Evolutionary conservation across 2,329 filamentous ascomycete species (phyloP).

Genomic region (Claviceps pusilla): DNA sequence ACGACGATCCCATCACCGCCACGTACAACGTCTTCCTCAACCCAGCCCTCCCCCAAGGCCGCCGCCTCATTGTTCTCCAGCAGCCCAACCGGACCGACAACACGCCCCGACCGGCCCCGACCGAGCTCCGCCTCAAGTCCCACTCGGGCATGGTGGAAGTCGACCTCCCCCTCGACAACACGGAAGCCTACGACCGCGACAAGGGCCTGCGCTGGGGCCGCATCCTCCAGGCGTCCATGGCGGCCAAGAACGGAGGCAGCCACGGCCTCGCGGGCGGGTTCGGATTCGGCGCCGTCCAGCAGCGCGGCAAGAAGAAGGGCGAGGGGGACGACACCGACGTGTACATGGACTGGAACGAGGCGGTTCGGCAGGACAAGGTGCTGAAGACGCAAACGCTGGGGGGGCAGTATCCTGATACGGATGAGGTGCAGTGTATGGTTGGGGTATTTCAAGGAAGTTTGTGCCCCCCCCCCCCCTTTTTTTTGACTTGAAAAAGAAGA

Average conservation of each 20-base stretch:
- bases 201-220: slow-evolving; percentile 76
- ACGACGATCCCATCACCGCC: slow-evolving; percentile 53
- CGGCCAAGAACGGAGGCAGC: slow-evolving; percentile 46
- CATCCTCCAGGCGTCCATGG: slow-evolving; percentile 47
- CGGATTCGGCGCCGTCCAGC: slow-evolving; percentile 39
- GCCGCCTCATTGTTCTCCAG: slow-evolving; percentile 68
- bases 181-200: slow-evolving; percentile 61
- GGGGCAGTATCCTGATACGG: slow-evolving; percentile 57
- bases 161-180: slow-evolving; percentile 69
- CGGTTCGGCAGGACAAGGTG: slow-evolving; percentile 54
- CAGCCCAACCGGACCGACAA: slow-evolving; percentile 65
- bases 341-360: slow-evolving; percentile 48
- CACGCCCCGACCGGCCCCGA: slow-evolving; percentile 35
- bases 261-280: slow-evolving; percentile 62
- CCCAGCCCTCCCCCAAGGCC: slow-evolving; percentile 45
- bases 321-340: slow-evolving; percentile 32
- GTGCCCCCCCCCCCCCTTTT: slow-evolving; percentile 15
- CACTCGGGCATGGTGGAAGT: slow-evolving; percentile 74
- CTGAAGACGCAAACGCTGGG: slow-evolving; percentile 72
- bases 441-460: slow-evolving; percentile 75
- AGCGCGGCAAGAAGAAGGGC: slow-evolving; percentile 24
- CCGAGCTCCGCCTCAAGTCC: slow-evolving; percentile 69
- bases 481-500: not conserved
- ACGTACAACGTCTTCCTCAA: slow-evolving; percentile 82
- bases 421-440: slow-evolving; percentile 73